Evolutionary conservation across 345 rosid species (phyloP).

Genomic region (Euphorbia peplus): DNA sequence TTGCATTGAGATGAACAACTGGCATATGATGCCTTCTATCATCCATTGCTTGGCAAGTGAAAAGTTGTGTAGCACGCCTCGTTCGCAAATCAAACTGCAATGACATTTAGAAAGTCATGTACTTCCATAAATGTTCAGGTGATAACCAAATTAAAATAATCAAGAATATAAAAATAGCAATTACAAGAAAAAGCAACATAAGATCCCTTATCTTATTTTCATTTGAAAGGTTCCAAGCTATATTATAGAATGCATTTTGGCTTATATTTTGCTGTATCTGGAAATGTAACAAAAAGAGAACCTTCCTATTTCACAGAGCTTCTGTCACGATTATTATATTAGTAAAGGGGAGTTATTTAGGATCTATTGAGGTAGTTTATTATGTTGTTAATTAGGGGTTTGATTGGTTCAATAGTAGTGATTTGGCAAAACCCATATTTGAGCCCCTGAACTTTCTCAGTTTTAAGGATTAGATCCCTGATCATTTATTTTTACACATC

Average conservation of each 20-base stretch:
- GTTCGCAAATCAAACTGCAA: conserved; percentile 90
- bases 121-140: background rate
- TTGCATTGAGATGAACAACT: conserved; percentile 55
- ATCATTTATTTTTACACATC: too few species aligned
- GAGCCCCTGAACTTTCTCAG: too few species aligned
- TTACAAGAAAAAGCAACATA: background rate
- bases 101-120: conserved; percentile 18
- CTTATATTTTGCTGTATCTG: background rate
- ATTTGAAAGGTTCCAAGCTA: background rate
- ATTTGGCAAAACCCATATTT: too few species aligned
- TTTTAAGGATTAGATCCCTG: too few species aligned
- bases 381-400: too few species aligned
- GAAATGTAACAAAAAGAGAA: background rate
- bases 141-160: background rate
- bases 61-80: conserved; percentile 54
- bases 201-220: background rate
- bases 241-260: background rate
- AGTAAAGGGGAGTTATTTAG: too few species aligned
- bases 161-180: conserved; percentile 15
- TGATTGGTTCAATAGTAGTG: too few species aligned
- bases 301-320: background rate
- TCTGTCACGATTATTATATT: background rate
- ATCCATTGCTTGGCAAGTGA: conserved; percentile 52
- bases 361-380: too few species aligned
- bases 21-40: conserved; percentile 34